A percentile compares a stretch with the other conserved stretches of the same genome.
Conservation (phyloP, 176 grass and related monocot species). For the Aegilops bicornis region DNA sequence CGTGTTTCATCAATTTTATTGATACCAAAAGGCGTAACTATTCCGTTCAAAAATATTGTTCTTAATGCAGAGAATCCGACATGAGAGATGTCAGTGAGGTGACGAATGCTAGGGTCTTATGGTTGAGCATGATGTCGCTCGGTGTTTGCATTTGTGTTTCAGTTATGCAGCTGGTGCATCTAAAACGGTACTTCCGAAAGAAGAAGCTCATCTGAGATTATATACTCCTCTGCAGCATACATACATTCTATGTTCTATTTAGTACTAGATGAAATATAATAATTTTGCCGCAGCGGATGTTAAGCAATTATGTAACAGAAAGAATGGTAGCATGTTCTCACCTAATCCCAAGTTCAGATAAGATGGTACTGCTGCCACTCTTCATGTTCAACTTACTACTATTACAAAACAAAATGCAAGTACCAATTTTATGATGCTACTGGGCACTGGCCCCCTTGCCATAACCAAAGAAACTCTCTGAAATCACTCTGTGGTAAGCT, state of each 20-base stretch:
- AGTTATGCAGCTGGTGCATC: constrained; percentile 53
- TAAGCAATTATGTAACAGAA: constrained; percentile 29
- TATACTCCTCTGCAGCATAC: constrained; percentile 14
- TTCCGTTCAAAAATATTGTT: background rate
- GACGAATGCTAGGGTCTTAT: constrained; percentile 63
- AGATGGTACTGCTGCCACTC: constrained; percentile 6
- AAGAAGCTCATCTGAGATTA: constrained; percentile 68
- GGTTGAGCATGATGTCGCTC: constrained; percentile 64
- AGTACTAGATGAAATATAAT: background rate
- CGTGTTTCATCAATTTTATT: background rate
- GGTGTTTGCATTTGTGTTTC: constrained; percentile 63
- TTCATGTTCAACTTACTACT: constrained; percentile 31
- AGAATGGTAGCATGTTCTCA: background rate
- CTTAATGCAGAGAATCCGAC: constrained; percentile 58
- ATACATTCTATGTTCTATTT: constrained; percentile 1
- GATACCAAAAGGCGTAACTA: background rate
- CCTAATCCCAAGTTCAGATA: constrained; percentile 22
- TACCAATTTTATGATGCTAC: constrained; percentile 15
- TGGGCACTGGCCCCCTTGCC: constrained; percentile 31
- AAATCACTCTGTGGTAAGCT: constrained; percentile 62
- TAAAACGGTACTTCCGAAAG: constrained; percentile 71
- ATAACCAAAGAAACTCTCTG: constrained; percentile 75
- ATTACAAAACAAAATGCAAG: constrained; percentile 20
- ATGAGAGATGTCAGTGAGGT: constrained; percentile 61
- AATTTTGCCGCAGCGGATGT: background rate